phyloP scores from a whole-genome alignment of 164 flowering plant species.

The Magnolia officinalis region DNA sequence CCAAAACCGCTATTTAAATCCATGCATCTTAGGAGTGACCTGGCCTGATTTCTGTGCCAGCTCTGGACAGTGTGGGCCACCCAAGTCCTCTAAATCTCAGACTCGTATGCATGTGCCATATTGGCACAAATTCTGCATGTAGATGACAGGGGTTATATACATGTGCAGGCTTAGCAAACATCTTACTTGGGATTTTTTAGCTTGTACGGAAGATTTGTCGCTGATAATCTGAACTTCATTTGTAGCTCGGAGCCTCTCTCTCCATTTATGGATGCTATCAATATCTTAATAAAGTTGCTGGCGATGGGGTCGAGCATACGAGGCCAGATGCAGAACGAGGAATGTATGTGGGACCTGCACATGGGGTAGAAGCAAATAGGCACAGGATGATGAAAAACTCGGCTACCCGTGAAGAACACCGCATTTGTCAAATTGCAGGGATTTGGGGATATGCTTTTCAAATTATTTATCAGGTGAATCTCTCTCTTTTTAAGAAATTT shows the following conservation, averaged over 20 bases:
- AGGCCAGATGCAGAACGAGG: conserved; percentile 56
- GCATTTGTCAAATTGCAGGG: conserved; percentile 48
- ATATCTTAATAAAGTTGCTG: conserved; percentile 38
- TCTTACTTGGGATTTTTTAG: neutral
- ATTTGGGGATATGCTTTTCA: conserved; percentile 68
- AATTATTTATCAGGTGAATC: conserved; percentile 73
- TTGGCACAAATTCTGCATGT: neutral
- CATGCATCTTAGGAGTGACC: neutral
- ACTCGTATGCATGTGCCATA: neutral
- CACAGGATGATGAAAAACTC: conserved; percentile 20
- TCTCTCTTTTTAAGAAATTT: neutral
- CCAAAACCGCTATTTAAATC: neutral
- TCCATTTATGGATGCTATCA: conserved; percentile 70
- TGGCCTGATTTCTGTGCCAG: neutral
- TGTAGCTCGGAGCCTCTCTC: conserved; percentile 74
- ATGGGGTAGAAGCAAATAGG: conserved; percentile 18
- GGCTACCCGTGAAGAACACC: conserved; percentile 13
- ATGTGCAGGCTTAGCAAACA: neutral
- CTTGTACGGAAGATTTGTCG: neutral
- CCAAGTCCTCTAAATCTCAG: neutral
- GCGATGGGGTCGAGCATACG: conserved; percentile 33
- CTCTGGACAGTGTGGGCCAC: neutral
- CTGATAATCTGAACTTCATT: conserved; percentile 11
- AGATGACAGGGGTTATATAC: neutral
- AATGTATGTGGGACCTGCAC: conserved; percentile 17